Evolutionary conservation across 2,329 filamentous ascomycete genomes (phyloP).

Genomic region (Venturiaceae sp.): DNA sequence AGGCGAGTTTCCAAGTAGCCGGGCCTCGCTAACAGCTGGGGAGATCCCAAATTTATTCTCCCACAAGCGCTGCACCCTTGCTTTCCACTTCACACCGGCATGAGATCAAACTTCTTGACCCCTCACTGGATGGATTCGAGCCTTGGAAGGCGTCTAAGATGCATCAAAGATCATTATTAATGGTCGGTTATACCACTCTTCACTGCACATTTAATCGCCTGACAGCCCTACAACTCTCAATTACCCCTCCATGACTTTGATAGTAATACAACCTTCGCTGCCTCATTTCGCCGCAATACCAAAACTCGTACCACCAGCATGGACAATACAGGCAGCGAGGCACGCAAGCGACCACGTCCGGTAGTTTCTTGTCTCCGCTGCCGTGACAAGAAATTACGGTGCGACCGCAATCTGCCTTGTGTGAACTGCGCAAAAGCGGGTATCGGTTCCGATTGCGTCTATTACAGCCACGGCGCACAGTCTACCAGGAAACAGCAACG

Average conservation of each 20-base stretch:
- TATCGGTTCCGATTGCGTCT: conserved; percentile 11
- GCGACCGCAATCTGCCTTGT: conserved; percentile 17
- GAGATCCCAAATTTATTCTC: background rate
- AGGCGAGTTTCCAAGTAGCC: too few species aligned
- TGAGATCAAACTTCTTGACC: background rate
- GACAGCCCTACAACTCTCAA: background rate
- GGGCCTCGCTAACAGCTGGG: background rate
- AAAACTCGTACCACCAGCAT: background rate
- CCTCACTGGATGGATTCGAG: background rate
- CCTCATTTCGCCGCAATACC: background rate
- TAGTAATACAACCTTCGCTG: background rate
- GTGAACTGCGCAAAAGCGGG: conserved; percentile 16
- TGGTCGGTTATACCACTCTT: background rate
- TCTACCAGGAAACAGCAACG: background rate
- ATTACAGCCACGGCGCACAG: background rate
- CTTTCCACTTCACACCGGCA: background rate
- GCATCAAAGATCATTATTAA: background rate
- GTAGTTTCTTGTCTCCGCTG: conserved; percentile 18
- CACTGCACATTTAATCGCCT: background rate
- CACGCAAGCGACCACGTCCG: conserved; percentile 15
- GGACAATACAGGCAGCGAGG: background rate
- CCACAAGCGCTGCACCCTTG: background rate
- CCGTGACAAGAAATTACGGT: conserved; percentile 18
- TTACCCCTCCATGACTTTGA: background rate
- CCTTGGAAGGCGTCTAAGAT: background rate